Evolutionary conservation across 108 stramenopile species (phyloP), one percentile per base, ranked within the genome.

Genomic region (Cyclotella kingstonii): DNA sequence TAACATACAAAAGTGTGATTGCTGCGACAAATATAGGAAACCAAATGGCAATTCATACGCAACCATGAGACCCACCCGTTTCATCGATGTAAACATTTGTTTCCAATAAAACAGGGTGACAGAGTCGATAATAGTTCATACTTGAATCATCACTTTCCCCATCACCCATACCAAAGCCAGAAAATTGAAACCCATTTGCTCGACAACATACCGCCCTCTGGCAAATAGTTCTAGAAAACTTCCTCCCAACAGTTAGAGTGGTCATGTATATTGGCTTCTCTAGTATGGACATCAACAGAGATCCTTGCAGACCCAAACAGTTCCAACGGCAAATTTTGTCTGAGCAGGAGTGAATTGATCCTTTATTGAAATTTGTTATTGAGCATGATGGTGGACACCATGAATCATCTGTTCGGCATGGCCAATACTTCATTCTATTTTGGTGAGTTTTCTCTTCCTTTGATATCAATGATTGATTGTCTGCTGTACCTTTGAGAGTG

Each of bases 361-460:
- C 83, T 41, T 63, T 49, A 19, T 68, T 53, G 30, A 48, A 73
- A 25, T 64, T 70, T 19, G 79, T 47, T 19, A 83, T 86, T 7
- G 91, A 78, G 8, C 84, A 86, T 9, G 86, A 87, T 4, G 91
- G 86, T n/a, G 91, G 91, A 51, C 88, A 84, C 91, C 91, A 93
- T 19, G 80, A 67, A 38, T 89, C 88, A n/a, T 74, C 55, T 19
- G 52, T 17, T 26, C 60, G 80, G 18, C 84, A 85, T n/a, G 88
- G 88, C 88, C 88, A 93, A 40, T 7, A 17, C 43, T 70, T 53
- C 0, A 18, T 19, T n/a, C n/a, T n/a, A n/a, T 82, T 52, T 52
- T 50, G 10, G 34, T 27, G 25, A 47, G 22, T 52, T 51, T 27
- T 11, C 41, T 59, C 45, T 46, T 23, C 35, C 36, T 54, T 57